Conservation (phyloP, 2,329 filamentous ascomycete species). For the Dactylonectria macrodidyma region DNA sequence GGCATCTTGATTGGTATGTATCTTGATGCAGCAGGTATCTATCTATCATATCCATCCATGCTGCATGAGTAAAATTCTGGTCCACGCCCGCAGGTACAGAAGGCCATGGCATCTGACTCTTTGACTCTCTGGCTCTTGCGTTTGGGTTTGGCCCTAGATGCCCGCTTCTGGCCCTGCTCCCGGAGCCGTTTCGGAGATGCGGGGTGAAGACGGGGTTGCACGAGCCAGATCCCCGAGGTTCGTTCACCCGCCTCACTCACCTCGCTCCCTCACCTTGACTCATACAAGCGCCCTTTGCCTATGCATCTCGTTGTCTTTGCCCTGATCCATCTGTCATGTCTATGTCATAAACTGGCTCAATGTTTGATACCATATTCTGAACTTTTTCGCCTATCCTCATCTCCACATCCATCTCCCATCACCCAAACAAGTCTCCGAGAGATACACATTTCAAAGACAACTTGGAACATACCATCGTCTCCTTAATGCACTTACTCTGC, state of each 20-base stretch:
- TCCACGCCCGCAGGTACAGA: no score
- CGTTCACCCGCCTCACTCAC: not conserved
- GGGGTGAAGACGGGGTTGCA: not conserved
- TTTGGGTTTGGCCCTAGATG: no score
- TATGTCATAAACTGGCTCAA: not conserved
- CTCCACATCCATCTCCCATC: not conserved
- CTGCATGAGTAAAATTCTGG: no score
- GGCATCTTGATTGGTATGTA: no score
- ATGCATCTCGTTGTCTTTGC: not conserved
- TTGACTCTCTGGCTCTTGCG: no score
- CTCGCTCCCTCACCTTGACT: not conserved
- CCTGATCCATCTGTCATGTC: not conserved
- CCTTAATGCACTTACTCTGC: constrained; percentile 10
- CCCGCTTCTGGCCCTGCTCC: no score
- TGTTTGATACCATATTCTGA: not conserved
- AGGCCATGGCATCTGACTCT: no score
- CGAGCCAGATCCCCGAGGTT: not conserved
- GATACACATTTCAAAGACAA: not conserved
- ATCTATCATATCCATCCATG: no score
- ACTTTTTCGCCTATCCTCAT: not conserved
- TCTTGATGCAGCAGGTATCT: no score
- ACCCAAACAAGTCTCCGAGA: not conserved
- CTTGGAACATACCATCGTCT: not conserved
- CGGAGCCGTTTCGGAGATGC: constrained; percentile 5
- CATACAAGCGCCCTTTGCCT: not conserved